phyloP scores from a whole-genome alignment of 495 filamentous ascomycete genomes.

The Penicillium waksmanii region DNA sequence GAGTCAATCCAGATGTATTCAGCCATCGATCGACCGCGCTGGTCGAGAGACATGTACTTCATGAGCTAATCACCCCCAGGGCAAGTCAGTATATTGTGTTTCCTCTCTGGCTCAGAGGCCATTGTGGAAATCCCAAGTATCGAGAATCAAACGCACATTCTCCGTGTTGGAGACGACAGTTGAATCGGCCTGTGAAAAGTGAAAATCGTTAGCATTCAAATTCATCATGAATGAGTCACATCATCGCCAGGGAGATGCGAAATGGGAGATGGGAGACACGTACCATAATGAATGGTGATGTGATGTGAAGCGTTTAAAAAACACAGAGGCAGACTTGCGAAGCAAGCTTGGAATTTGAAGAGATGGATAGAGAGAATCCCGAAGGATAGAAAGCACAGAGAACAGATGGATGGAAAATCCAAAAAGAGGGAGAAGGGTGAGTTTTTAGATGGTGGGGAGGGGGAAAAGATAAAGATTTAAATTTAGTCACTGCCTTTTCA shows the following conservation, averaged over 20 bases:
- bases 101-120: constrained; percentile 38
- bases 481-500: constrained; percentile 34
- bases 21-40: constrained; percentile 81
- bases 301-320: constrained; percentile 42
- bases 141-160: constrained; percentile 60
- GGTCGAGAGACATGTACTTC: constrained; percentile 90
- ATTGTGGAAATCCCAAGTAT: constrained; percentile 41
- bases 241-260: not conserved
- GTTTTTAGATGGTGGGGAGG: constrained; percentile 34
- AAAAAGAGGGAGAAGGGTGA: constrained; percentile 31
- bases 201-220: constrained; percentile 12
- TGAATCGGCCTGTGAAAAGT: constrained; percentile 47
- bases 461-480: constrained; percentile 37
- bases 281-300: constrained; percentile 50
- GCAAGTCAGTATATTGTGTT: constrained; percentile 45
- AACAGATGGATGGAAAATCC: constrained; percentile 31
- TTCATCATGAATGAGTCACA: constrained; percentile 15
- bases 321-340: constrained; percentile 25
- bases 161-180: constrained; percentile 70
- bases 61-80: constrained; percentile 64
- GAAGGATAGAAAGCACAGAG: constrained; percentile 21
- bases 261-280: constrained; percentile 14
- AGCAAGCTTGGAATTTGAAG: constrained; percentile 22
- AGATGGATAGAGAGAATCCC: constrained; percentile 17
- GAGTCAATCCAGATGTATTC: constrained; percentile 99